phyloP scores from a whole-genome alignment of 495 filamentous ascomycete genomes.

The Sphaerosporella brunnea region DNA sequence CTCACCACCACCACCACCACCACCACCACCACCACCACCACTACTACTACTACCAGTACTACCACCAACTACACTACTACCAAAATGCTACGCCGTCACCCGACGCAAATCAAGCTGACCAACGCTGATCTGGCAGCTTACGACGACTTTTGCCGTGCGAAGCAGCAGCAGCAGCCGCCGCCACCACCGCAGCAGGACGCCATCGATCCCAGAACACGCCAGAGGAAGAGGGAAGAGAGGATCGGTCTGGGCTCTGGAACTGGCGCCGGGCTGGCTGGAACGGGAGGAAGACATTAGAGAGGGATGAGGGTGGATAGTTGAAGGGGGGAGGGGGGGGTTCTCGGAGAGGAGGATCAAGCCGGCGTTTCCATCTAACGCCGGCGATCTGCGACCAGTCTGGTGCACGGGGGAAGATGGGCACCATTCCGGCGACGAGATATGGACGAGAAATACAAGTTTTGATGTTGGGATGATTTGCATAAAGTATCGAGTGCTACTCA shows the following conservation, averaged over 20 bases:
- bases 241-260: constrained; percentile 11
- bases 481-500: too few relatives aligned
- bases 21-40: neutral
- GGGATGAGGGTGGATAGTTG: too few relatives aligned
- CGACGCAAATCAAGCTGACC: constrained; percentile 60
- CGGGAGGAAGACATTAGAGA: too few relatives aligned
- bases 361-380: too few relatives aligned
- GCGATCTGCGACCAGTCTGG: too few relatives aligned
- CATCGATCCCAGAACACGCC: constrained; percentile 14
- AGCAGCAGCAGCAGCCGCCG: neutral
- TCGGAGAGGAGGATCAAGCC: too few relatives aligned
- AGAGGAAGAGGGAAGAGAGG: constrained; percentile 21
- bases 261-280: neutral
- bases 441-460: too few relatives aligned
- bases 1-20: neutral
- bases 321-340: too few relatives aligned
- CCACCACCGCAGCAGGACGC: neutral
- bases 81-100: constrained; percentile 62
- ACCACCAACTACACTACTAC: neutral
- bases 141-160: constrained; percentile 36
- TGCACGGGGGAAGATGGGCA: too few relatives aligned
- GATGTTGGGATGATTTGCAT: too few relatives aligned
- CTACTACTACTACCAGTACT: neutral
- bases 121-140: constrained; percentile 60
- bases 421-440: too few relatives aligned